These are phyloP conservation scores for Dipsacomyces acuminosporus DNA, from an alignment of 371 early-diverging fungal genomes.

Conservation along the genomic window DNA sequence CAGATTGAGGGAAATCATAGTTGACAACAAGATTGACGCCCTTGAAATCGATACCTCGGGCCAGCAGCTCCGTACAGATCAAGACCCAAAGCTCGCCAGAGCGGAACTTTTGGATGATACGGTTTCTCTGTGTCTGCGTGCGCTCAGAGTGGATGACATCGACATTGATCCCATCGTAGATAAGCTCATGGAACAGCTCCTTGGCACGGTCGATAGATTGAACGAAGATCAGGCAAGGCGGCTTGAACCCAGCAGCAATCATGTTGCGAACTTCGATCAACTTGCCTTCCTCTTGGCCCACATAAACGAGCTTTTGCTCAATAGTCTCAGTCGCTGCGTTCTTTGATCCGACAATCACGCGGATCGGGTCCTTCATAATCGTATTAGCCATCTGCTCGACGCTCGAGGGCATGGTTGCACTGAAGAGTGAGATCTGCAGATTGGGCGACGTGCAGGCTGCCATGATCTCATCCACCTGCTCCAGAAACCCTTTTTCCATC, in stretches of 20 bases:
- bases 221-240: conserved; percentile 92
- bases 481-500: conserved; percentile 86
- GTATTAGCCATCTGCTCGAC: conserved; percentile 87
- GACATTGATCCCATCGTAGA: conserved; percentile 95
- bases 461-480: conserved; percentile 84
- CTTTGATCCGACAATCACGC: conserved; percentile 85
- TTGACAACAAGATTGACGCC: conserved; percentile 90
- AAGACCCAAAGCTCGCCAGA: conserved; percentile 89
- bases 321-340: conserved; percentile 92
- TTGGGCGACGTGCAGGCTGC: conserved; percentile 72
- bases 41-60: conserved; percentile 93
- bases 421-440: conserved; percentile 84
- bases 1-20: conserved; percentile 94
- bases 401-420: conserved; percentile 88
- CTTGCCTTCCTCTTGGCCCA: conserved; percentile 92
- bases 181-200: conserved; percentile 87
- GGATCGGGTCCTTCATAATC: conserved; percentile 83
- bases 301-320: conserved; percentile 84
- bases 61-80: conserved; percentile 96
- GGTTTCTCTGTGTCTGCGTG: conserved; percentile 87
- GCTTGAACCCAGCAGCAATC: conserved; percentile 71
- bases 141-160: conserved; percentile 94
- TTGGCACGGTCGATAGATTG: conserved; percentile 95
- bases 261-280: conserved; percentile 86
- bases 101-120: conserved; percentile 85